Evolutionary conservation across 192 early-diverging fungal genomes (phyloP).

Genomic region (Backusella tarrabulga): DNA sequence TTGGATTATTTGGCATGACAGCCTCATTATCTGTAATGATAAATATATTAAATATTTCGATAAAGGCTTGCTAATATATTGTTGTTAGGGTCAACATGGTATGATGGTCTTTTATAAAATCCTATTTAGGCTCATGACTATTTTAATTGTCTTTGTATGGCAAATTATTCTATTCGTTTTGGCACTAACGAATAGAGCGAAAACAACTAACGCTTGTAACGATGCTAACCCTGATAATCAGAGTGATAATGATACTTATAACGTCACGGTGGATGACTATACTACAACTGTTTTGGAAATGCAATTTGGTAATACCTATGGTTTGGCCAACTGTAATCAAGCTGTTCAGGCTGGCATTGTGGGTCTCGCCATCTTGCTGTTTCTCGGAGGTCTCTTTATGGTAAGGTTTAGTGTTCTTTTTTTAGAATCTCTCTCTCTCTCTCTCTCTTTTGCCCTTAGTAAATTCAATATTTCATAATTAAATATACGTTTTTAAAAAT

Average conservation of each 20-base stretch:
- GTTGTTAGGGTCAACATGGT: constrained; percentile 23
- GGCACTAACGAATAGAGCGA: constrained; percentile 17
- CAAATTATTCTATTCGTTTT: constrained; percentile 25
- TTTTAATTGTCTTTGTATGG: constrained; percentile 20
- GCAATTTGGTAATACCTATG: constrained; percentile 23
- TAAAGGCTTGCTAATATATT: neutral
- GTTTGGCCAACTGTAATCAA: constrained; percentile 26
- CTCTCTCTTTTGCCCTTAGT: neutral
- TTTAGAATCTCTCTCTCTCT: neutral
- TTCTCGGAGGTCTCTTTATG: constrained; percentile 24
- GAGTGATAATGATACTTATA: neutral
- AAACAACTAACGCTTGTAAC: constrained; percentile 3
- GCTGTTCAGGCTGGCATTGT: constrained; percentile 29
- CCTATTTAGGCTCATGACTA: constrained; percentile 23
- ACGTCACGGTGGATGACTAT: constrained; percentile 4
- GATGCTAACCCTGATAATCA: neutral
- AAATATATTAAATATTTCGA: neutral
- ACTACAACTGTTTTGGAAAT: constrained; percentile 16
- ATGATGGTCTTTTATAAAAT: constrained; percentile 25
- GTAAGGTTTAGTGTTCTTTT: constrained; percentile 12
- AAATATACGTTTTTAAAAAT: neutral
- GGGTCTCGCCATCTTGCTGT: constrained; percentile 23
- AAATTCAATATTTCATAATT: neutral
- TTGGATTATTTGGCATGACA: constrained; percentile 13
- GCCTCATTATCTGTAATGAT: constrained; percentile 6